phyloP scores from a whole-genome alignment of 2,329 filamentous ascomycete species.

The Fusarium euwallaceae region DNA sequence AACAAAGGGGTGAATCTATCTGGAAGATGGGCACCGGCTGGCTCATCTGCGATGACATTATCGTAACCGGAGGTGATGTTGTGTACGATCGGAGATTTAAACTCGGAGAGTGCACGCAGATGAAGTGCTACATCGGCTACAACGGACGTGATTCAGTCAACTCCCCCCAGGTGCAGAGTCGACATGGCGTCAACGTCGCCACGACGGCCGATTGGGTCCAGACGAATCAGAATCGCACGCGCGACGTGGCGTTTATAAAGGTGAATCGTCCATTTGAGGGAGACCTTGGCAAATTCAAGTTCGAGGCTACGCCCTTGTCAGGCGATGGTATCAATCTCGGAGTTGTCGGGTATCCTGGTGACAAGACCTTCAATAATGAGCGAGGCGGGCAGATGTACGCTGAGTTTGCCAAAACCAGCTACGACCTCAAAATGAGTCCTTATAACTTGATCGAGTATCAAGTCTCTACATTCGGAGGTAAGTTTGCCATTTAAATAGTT shows the following conservation, averaged over 20 bases:
- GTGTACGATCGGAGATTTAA: conserved; percentile 40
- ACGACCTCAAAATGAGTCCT: conserved; percentile 35
- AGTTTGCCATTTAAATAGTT: not conserved
- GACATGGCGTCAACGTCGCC: conserved; percentile 9
- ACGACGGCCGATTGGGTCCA: conserved; percentile 43
- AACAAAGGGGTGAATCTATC: not conserved
- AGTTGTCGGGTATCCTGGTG: conserved; percentile 52
- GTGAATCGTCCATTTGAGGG: conserved; percentile 43
- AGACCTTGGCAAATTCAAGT: conserved; percentile 40
- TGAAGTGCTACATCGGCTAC: conserved; percentile 54
- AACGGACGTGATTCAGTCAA: conserved; percentile 30
- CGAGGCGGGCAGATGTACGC: conserved; percentile 53
- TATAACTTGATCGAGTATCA: conserved; percentile 49
- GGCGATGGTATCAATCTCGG: conserved; percentile 35
- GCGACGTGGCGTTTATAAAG: conserved; percentile 46
- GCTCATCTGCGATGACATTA: conserved; percentile 37
- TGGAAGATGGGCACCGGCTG: conserved; percentile 44
- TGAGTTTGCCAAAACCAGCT: conserved; percentile 41
- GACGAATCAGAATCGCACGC: conserved; percentile 16
- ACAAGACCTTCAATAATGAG: conserved; percentile 40
- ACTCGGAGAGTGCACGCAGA: conserved; percentile 37
- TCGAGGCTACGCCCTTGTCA: conserved; percentile 24
- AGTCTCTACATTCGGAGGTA: conserved; percentile 48
- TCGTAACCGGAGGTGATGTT: conserved; percentile 43
- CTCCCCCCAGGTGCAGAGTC: not conserved